phyloP scores from a whole-genome alignment of 805 yeast species.

The Candida boleticola region DNA sequence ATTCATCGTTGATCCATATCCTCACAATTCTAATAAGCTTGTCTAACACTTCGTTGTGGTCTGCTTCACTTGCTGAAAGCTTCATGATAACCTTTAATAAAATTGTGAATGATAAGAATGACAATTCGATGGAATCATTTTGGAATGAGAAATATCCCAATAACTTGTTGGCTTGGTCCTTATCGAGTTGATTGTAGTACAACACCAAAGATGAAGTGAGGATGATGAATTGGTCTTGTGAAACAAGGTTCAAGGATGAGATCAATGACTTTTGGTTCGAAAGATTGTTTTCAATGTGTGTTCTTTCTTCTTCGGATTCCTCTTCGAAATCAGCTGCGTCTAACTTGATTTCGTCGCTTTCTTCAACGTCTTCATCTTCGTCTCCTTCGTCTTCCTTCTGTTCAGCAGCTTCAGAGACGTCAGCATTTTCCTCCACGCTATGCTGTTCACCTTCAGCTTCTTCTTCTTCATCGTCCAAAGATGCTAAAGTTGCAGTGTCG shows the following conservation, averaged over 20 bases:
- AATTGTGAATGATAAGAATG: slow-evolving; percentile 32
- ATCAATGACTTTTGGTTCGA: slow-evolving; percentile 21
- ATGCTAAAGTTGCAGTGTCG: slow-evolving; percentile 19
- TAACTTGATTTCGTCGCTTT: slow-evolving; percentile 7
- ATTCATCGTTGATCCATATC: slow-evolving; percentile 29
- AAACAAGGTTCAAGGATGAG: slow-evolving; percentile 28
- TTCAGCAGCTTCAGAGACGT: background rate
- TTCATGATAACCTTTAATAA: slow-evolving; percentile 21
- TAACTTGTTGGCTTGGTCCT: slow-evolving; percentile 18
- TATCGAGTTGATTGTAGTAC: slow-evolving; percentile 17
- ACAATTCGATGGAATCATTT: slow-evolving; percentile 15
- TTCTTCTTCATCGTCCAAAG: slow-evolving; percentile 9
- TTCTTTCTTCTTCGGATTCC: background rate
- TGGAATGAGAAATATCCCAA: slow-evolving; percentile 22
- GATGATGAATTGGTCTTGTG: slow-evolving; percentile 33
- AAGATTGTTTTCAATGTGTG: slow-evolving; percentile 2
- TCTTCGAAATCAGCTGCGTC: slow-evolving; percentile 1
- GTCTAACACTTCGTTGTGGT: slow-evolving; percentile 25
- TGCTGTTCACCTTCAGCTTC: slow-evolving; percentile 13
- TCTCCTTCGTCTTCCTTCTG: background rate
- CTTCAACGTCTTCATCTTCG: background rate
- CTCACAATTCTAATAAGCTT: slow-evolving; percentile 22
- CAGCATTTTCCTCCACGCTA: background rate
- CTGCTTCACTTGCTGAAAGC: slow-evolving; percentile 16
- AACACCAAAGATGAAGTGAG: slow-evolving; percentile 25